Base-by-base conservation (phyloP, 805 yeast genomes). In the Wickerhamomyces rabaulensis region DNA sequence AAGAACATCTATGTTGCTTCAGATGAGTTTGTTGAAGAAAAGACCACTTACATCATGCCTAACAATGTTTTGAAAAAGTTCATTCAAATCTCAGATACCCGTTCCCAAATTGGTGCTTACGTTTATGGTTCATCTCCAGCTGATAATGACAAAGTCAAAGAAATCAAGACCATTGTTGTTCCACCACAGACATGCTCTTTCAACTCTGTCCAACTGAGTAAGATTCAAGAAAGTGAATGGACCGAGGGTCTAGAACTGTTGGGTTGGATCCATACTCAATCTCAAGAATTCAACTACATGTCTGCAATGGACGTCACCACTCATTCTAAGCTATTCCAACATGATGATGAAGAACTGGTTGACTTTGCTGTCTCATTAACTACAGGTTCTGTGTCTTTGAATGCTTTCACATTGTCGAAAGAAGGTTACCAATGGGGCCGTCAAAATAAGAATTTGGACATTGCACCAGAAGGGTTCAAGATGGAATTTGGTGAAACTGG, bases 261-360 rank as follows among this genome's bases (percentile, higher is more conserved):
- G 16, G 99, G 99, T 1, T 87, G 97, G 96, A 76, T 94, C n/a
- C 97, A 92, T 61, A 87, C 97, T 0, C 89, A 84, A 62, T 74
- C 84, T 1, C 78, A 77, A 17, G 96, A 87, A 35, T 53, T 74
- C 6, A 76, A 77, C 42, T 70, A 73, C 43, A 75, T 91, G 69
- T 70, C 85, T 6, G 81, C 96, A 0, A 66, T 74, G 31, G 97
- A 92, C 53, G 78, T 88, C 15, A 74, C 85, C 2, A 75, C 80
- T 0, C 85, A 82, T 46, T 52, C 73, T 6, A 60, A 70, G 22
- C 48, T 70, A 27, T 68, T 74, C 17, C 56, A 63, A 3, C 62
- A 66, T 13, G 57, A 60, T 13, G 70, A 64, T 43, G 40, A 56
- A 10, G 67, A 71, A 20, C 64, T 80, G 36, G 68, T 82, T 4